Percentiles rank a stretch among this genome's conserved stretches.
Conservation (phyloP, 225 moss, liverwort and hornwort species). For the Sphagnum tenellum region DNA sequence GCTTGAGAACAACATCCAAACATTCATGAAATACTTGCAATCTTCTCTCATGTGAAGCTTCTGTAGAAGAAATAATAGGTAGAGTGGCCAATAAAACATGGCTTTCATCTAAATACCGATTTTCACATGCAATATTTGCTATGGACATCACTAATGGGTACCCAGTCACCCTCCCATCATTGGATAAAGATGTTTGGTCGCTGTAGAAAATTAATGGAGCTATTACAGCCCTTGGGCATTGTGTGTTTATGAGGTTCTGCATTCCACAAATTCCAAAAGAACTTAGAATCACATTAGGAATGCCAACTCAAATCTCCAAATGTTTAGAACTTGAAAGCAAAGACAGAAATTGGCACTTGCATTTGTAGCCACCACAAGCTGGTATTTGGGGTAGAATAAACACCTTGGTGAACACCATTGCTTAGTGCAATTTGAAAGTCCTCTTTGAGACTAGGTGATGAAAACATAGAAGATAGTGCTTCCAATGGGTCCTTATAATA, state of each 20-base stretch:
- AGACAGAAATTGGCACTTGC: not conserved
- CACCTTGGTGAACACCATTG: not conserved
- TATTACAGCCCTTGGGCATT: not conserved
- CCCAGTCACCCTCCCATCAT: not conserved
- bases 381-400: not conserved
- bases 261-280: no score
- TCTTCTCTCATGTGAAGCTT: not conserved
- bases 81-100: not conserved
- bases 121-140: constrained; percentile 4
- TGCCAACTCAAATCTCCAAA: no score
- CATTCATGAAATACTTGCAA: constrained; percentile 2
- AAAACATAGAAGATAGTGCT: not conserved
- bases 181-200: not conserved
- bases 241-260: no score
- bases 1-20: not conserved
- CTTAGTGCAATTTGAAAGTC: not conserved
- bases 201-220: constrained; percentile 1
- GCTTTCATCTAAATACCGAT: constrained; percentile 1
- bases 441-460: not conserved
- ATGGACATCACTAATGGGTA: not conserved
- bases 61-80: not conserved
- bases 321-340: no score
- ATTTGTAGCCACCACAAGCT: not conserved
- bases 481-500: not conserved
- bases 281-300: no score